phyloP scores from a whole-genome alignment of 2,329 filamentous ascomycete species.

The Colletotrichum brevisporum region DNA sequence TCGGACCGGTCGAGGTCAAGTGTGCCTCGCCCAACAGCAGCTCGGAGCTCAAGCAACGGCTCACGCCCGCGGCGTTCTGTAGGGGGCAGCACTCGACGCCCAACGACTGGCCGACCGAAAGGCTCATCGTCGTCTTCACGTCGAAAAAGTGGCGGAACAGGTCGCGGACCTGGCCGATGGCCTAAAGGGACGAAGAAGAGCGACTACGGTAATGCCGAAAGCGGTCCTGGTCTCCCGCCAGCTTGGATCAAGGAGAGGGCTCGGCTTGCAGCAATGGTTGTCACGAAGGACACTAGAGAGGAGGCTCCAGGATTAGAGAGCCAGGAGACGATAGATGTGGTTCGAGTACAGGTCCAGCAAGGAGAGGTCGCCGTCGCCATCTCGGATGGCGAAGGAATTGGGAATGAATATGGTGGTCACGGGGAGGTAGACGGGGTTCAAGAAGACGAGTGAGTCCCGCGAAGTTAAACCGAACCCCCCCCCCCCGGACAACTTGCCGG shows the following conservation, averaged over 20 bases:
- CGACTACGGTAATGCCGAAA: slow-evolving; percentile 77
- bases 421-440: slow-evolving; percentile 7
- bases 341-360: slow-evolving; percentile 35
- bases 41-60: slow-evolving; percentile 52
- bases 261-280: slow-evolving; percentile 36
- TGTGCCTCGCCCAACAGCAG: slow-evolving; percentile 55
- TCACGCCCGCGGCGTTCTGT: slow-evolving; percentile 57
- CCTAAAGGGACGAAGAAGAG: slow-evolving; percentile 78
- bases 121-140: slow-evolving; percentile 53
- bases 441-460: slow-evolving; percentile 26
- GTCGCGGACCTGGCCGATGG: slow-evolving; percentile 75
- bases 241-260: slow-evolving; percentile 61
- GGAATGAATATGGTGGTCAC: neutral
- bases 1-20: slow-evolving; percentile 60
- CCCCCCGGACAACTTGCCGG: neutral
- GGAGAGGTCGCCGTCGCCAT: slow-evolving; percentile 1
- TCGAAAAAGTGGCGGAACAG: slow-evolving; percentile 73
- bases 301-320: slow-evolving; percentile 7
- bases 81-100: slow-evolving; percentile 45
- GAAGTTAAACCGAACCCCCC: slow-evolving; percentile 3
- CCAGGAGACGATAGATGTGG: slow-evolving; percentile 40
- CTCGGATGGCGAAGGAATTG: neutral
- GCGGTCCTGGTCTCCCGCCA: slow-evolving; percentile 74
- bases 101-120: slow-evolving; percentile 54
- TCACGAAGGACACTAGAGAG: slow-evolving; percentile 44